Conservation (phyloP, 345 rosid species). For the Boechera divaricarpa region DNA sequence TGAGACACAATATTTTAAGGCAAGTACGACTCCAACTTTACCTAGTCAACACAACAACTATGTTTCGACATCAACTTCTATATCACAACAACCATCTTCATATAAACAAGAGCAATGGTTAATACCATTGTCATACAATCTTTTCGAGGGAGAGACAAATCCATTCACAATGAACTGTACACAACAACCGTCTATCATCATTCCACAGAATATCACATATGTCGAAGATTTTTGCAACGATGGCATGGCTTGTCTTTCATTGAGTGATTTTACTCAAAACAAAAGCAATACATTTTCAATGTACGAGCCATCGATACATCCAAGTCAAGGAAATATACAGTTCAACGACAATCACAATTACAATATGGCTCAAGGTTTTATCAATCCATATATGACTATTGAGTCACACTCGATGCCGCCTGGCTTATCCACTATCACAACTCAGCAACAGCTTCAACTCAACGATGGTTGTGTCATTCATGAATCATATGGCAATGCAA, state of each 20-base stretch:
- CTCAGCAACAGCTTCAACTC: conserved; percentile 19
- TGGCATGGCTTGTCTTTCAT: conserved; percentile 20
- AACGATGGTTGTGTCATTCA: background rate
- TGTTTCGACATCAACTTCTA: background rate
- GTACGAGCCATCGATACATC: conserved; percentile 5
- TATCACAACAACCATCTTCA: background rate
- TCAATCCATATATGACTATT: conserved; percentile 1
- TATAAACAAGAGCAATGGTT: background rate
- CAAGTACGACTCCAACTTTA: background rate
- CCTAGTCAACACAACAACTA: background rate
- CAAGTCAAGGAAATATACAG: conserved; percentile 3
- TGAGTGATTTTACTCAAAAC: background rate
- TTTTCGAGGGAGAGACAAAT: background rate
- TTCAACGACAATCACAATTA: background rate
- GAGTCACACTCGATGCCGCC: background rate
- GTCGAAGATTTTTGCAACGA: background rate
- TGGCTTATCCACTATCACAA: conserved; percentile 2
- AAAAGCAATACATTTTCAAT: background rate
- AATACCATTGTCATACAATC: background rate
- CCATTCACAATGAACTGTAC: background rate
- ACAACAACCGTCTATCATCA: conserved; percentile 1
- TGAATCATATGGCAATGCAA: conserved; percentile 10
- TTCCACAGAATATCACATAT: conserved; percentile 15
- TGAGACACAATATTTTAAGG: conserved; percentile 10
- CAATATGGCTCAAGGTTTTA: conserved; percentile 15